These are phyloP conservation scores for Trichoderma koningii DNA, from an alignment of 2,329 filamentous ascomycete genomes.

Conservation along the genomic window DNA sequence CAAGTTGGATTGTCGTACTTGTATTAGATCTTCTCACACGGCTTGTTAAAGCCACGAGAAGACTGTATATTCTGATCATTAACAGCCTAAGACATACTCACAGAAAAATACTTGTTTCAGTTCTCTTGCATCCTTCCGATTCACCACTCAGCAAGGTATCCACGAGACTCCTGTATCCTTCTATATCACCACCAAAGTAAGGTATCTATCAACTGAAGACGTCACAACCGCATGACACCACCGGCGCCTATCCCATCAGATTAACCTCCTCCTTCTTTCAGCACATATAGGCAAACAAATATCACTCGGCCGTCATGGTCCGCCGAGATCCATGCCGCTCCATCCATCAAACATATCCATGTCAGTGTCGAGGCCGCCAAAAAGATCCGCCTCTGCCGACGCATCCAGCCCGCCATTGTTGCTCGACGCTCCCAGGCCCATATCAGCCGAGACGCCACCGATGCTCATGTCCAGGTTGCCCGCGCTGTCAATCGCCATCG, in stretches of 20 bases:
- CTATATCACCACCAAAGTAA: too few species aligned
- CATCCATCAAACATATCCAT: conserved; percentile 51
- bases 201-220: too few species aligned
- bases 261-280: background rate
- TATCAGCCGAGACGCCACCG: conserved; percentile 41
- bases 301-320: background rate
- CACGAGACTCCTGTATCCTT: too few species aligned
- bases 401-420: conserved; percentile 38
- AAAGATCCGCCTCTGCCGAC: conserved; percentile 44
- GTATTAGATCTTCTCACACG: too few species aligned
- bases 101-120: too few species aligned
- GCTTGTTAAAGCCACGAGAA: too few species aligned
- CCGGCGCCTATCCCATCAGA: background rate
- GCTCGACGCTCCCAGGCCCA: conserved; percentile 43
- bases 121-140: too few species aligned
- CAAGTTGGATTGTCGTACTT: too few species aligned
- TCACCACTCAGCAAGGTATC: too few species aligned
- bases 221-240: too few species aligned
- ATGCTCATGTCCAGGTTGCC: conserved; percentile 52
- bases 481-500: conserved; percentile 45
- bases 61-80: too few species aligned
- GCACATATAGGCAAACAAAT: background rate
- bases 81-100: too few species aligned
- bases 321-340: conserved; percentile 29
- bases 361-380: conserved; percentile 42